Evolutionary conservation across 2,329 filamentous ascomycete genomes (phyloP), one percentile per base, ranked within the genome.

Genomic region (Hyphodiscus sp.): DNA sequence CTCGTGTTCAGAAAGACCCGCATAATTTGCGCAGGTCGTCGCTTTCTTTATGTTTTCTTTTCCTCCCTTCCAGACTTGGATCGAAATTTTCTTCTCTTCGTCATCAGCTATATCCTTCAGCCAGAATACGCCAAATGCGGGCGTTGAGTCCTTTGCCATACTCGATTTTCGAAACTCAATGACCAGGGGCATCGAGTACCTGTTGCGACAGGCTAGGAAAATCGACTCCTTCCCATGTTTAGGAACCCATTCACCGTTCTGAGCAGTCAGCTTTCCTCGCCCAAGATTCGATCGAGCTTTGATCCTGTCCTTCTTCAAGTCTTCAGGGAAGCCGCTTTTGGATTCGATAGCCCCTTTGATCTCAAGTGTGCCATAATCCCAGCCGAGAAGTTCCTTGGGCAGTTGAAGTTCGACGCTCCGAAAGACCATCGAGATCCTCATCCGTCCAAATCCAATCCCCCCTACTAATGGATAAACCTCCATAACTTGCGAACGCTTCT

Each of bases 351-450:
- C 65, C 0, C 78, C 75, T n/a, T 78, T 74, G 43, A 89, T 71
- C 57, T 87, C 81, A 0, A 89, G 64, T 0, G 86, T 89, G 5
- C 86, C 87, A 52, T 83, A 85, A 20, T 87, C 82, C 85, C 86
- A 89, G 1, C 87, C 87, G 0, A 81, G 70, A 30, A 85, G 67
- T 49, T 80, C 74, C 6, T 68, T 72, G 1, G 83, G 82, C 1
- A 83, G 70, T 60, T 85, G 76, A 1, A 87, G 68, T 54, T 85
- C 77, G 2, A 89, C 76, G 52, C 83, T 86, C 45, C 87, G 78
- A 76, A 87, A 90, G 2, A 90, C 82, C 73, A 90, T 76, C 16
- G 85, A 89, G 52, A 91, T 76, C 11, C 86, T 75, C 41, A 80
- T 77, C 43, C 84, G 77, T 1, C 87, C 87, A 59, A 82, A 87